Percentiles rank a stretch among this genome's conserved stretches.
These are phyloP conservation scores for Boletus tylopilopsis DNA, from an alignment of 768 basidiomycete genomes.

Conservation along the genomic window DNA sequence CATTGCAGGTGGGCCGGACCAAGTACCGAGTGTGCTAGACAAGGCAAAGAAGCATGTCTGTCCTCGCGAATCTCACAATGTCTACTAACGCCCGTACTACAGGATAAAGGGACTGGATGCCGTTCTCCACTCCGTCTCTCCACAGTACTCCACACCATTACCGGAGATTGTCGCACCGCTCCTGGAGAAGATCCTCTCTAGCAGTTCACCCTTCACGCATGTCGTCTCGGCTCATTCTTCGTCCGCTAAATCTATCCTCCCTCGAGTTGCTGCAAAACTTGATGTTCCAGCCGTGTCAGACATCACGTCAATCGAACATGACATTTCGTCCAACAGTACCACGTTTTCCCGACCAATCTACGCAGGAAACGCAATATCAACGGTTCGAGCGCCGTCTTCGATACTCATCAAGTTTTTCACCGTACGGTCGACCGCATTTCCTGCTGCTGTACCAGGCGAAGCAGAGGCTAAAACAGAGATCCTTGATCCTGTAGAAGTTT, in stretches of 20 bases:
- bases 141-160: conserved; percentile 62
- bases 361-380: conserved; percentile 95
- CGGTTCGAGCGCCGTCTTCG: conserved; percentile 74
- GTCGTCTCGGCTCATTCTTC: conserved; percentile 91
- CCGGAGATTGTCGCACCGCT: conserved; percentile 83
- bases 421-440: conserved; percentile 87
- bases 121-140: conserved; percentile 66
- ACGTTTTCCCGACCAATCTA: conserved; percentile 95
- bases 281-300: conserved; percentile 90
- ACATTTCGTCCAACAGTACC: conserved; percentile 64
- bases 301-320: conserved; percentile 77
- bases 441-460: conserved; percentile 51
- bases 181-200: conserved; percentile 67
- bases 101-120: conserved; percentile 68
- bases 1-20: conserved; percentile 63
- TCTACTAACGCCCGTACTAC: conserved; percentile 4
- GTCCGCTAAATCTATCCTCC: conserved; percentile 87
- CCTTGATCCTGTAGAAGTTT: conserved; percentile 60
- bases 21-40: conserved; percentile 63
- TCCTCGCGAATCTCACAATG: conserved; percentile 5
- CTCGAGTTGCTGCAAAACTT: conserved; percentile 87
- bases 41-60: conserved; percentile 72
- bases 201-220: conserved; percentile 73
- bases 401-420: conserved; percentile 92
- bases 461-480: conserved; percentile 56